Percentiles rank a stretch among this genome's conserved stretches.
phyloP scores from a whole-genome alignment of 2,329 filamentous ascomycete genomes.

The Penicillium sp. region DNA sequence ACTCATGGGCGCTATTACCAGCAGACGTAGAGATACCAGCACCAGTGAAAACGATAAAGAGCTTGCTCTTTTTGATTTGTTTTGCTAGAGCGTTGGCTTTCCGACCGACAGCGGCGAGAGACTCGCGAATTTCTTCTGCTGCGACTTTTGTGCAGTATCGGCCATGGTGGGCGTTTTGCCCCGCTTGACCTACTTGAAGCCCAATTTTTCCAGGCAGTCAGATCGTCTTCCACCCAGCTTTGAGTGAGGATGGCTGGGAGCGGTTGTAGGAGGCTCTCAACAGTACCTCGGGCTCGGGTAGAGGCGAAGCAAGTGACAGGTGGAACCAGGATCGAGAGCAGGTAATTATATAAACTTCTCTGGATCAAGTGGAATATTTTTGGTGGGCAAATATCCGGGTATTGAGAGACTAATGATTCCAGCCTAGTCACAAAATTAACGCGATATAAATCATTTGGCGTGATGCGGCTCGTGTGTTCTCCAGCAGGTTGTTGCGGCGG shows the following conservation, averaged over 20 bases:
- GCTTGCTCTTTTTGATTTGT: conserved; percentile 46
- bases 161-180: neutral
- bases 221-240: too few species aligned
- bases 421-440: neutral
- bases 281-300: too few species aligned
- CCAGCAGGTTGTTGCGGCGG: neutral
- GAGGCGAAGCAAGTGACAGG: too few species aligned
- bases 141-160: conserved; percentile 15
- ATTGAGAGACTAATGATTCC: neutral
- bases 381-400: neutral
- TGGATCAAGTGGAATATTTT: too few species aligned
- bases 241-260: too few species aligned
- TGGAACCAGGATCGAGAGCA: too few species aligned
- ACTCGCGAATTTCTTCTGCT: conserved; percentile 30
- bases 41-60: conserved; percentile 52
- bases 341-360: too few species aligned
- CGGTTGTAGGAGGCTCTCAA: too few species aligned
- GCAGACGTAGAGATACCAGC: neutral
- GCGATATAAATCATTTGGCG: neutral
- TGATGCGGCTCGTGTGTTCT: neutral
- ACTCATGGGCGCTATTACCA: neutral
- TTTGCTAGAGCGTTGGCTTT: conserved; percentile 43
- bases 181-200: too few species aligned
- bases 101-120: conserved; percentile 28
- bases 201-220: too few species aligned